Evolutionary conservation across 2,329 filamentous ascomycete genomes (phyloP).

Genomic region (Exophiala sideris): DNA sequence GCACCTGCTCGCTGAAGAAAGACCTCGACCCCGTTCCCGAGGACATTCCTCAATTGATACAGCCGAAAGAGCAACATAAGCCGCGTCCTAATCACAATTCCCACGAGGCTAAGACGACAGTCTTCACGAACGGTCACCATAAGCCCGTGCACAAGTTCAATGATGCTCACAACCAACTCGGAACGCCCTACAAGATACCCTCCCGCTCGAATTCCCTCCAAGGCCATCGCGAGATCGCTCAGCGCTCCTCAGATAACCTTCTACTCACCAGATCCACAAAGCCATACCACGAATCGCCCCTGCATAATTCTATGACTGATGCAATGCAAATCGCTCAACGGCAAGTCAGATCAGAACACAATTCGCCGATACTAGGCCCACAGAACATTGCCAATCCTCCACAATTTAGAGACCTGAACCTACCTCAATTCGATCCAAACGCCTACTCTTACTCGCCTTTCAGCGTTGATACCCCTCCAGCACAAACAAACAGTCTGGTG

Average conservation of each 20-base stretch:
- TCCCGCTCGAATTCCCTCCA: slow-evolving; percentile 50
- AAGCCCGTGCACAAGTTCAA: slow-evolving; percentile 64
- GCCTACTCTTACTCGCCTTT: slow-evolving; percentile 36
- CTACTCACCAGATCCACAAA: slow-evolving; percentile 36
- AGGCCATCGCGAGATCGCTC: slow-evolving; percentile 43
- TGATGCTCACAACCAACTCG: slow-evolving; percentile 58
- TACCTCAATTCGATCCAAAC: slow-evolving; percentile 28
- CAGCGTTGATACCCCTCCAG: slow-evolving; percentile 32
- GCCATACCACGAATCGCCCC: slow-evolving; percentile 29
- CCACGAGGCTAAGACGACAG: slow-evolving; percentile 58
- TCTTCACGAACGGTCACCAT: slow-evolving; percentile 63
- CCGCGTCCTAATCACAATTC: slow-evolving; percentile 49
- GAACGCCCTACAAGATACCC: slow-evolving; percentile 61
- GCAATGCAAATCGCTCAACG: slow-evolving; percentile 35
- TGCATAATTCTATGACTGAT: slow-evolving; percentile 33
- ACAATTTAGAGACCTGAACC: slow-evolving; percentile 32
- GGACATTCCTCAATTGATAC: slow-evolving; percentile 32
- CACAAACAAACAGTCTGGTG: slow-evolving; percentile 26
- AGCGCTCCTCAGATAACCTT: slow-evolving; percentile 53
- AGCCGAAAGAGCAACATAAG: slow-evolving; percentile 49
- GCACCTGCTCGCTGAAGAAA: slow-evolving; percentile 59
- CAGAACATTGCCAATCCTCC: slow-evolving; percentile 20
- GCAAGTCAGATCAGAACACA: slow-evolving; percentile 43
- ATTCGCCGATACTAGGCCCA: slow-evolving; percentile 43
- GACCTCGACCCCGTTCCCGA: slow-evolving; percentile 52